phyloP scores from a whole-genome alignment of 31 red algal genomes.

The Endocladia muricata region DNA sequence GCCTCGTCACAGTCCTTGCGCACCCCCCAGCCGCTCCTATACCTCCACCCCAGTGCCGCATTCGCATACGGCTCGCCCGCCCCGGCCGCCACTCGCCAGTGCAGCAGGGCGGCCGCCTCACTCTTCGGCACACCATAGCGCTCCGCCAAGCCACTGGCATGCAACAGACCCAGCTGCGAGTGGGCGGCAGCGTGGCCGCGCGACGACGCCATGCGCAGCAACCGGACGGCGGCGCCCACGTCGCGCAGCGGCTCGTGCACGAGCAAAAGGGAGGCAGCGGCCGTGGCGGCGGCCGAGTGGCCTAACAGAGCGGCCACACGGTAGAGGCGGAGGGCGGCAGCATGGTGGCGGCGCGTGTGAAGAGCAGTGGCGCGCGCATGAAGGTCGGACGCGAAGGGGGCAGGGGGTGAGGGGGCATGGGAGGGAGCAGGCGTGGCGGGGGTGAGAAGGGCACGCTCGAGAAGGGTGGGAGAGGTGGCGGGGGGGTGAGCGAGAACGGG shows the following conservation, averaged over 20 bases:
- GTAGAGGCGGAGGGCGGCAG: conserved; percentile 10
- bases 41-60: conserved; percentile 50
- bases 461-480: not conserved
- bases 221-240: conserved; percentile 23
- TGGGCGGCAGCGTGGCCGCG: conserved; percentile 64
- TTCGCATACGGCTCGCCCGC: conserved; percentile 46
- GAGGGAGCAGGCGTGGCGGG: not conserved
- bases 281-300: conserved; percentile 47
- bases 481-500: not conserved
- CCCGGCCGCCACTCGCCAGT: conserved; percentile 62
- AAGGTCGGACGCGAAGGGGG: not conserved
- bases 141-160: conserved; percentile 64
- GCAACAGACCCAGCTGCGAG: conserved; percentile 48
- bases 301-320: conserved; percentile 59
- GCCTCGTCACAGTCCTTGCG: conserved; percentile 27
- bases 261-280: conserved; percentile 25
- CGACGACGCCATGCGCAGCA: conserved; percentile 17
- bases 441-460: not conserved
- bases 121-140: conserved; percentile 35
- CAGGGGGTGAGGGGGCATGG: not conserved
- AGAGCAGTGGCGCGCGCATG: not conserved
- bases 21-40: conserved; percentile 48
- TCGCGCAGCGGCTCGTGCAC: conserved; percentile 24
- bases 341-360: not conserved
- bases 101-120: conserved; percentile 22